phyloP scores from a whole-genome alignment of 2,329 filamentous ascomycete species.

The Fusarium humuli region DNA sequence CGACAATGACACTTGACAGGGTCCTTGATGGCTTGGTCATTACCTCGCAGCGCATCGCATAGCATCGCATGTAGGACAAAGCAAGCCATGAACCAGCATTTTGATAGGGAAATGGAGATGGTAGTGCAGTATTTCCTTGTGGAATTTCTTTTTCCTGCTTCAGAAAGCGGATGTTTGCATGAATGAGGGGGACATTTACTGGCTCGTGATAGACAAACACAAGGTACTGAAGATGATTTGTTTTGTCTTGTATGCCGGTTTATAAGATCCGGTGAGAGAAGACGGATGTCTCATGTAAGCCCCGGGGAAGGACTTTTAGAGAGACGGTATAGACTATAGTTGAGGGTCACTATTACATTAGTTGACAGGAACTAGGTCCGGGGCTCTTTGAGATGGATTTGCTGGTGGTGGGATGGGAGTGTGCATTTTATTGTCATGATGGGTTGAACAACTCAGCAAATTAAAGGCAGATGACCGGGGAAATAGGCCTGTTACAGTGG shows the following conservation, averaged over 20 bases:
- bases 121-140: neutral
- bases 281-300: slow-evolving; percentile 34
- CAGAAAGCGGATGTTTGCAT: slow-evolving; percentile 30
- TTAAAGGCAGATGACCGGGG: slow-evolving; percentile 52
- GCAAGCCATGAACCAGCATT: slow-evolving; percentile 34
- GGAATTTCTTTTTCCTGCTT: slow-evolving; percentile 18
- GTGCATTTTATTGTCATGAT: slow-evolving; percentile 26
- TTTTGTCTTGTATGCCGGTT: slow-evolving; percentile 15
- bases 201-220: slow-evolving; percentile 34
- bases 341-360: neutral
- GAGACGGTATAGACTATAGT: neutral
- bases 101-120: neutral
- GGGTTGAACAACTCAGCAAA: slow-evolving; percentile 52
- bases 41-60: slow-evolving; percentile 33
- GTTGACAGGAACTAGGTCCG: slow-evolving; percentile 4
- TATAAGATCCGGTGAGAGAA: slow-evolving; percentile 9
- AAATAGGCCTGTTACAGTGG: slow-evolving; percentile 31
- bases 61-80: slow-evolving; percentile 30
- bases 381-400: slow-evolving; percentile 19
- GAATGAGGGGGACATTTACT: slow-evolving; percentile 6
- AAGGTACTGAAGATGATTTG: slow-evolving; percentile 28
- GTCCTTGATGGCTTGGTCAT: slow-evolving; percentile 17
- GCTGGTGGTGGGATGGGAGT: slow-evolving; percentile 33
- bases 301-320: slow-evolving; percentile 16
- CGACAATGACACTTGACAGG: slow-evolving; percentile 29